phyloP scores from a whole-genome alignment of 352 stramenopile genomes.

The Pythium monospermum region DNA sequence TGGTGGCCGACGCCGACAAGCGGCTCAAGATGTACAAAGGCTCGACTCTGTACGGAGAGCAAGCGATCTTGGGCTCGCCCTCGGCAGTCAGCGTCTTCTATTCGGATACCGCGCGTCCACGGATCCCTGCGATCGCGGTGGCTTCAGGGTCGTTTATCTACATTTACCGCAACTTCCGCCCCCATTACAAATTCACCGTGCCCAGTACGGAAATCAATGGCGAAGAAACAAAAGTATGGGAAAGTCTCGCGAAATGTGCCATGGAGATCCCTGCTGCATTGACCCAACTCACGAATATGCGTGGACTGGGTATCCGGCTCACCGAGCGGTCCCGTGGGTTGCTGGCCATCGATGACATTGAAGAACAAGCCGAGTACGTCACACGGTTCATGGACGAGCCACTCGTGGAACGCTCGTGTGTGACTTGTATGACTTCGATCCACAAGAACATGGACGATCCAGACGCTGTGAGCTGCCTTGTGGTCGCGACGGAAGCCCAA shows the following conservation, averaged over 20 bases:
- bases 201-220: constrained; percentile 68
- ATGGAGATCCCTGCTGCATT: constrained; percentile 67
- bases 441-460: constrained; percentile 87
- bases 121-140: constrained; percentile 81
- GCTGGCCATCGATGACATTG: constrained; percentile 76
- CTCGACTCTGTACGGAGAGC: constrained; percentile 74
- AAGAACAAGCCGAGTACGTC: constrained; percentile 79
- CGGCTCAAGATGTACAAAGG: constrained; percentile 88
- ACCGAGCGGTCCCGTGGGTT: constrained; percentile 67
- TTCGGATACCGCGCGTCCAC: constrained; percentile 64
- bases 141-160: constrained; percentile 84
- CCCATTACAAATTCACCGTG: constrained; percentile 89
- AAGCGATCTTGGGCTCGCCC: constrained; percentile 72
- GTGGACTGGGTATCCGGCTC: constrained; percentile 56
- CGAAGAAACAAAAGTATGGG: constrained; percentile 72
- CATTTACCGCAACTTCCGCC: constrained; percentile 89
- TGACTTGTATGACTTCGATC: constrained; percentile 87
- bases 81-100: constrained; percentile 77
- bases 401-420: constrained; percentile 59
- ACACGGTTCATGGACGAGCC: constrained; percentile 75
- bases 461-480: constrained; percentile 73
- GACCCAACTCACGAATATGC: constrained; percentile 60
- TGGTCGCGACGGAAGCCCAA: constrained; percentile 81
- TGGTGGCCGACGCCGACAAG: constrained; percentile 75
- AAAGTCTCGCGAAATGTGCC: constrained; percentile 54